Base-by-base conservation (phyloP, 1,284 basidiomycete species). In the Microbotryomycetes sp. region DNA sequence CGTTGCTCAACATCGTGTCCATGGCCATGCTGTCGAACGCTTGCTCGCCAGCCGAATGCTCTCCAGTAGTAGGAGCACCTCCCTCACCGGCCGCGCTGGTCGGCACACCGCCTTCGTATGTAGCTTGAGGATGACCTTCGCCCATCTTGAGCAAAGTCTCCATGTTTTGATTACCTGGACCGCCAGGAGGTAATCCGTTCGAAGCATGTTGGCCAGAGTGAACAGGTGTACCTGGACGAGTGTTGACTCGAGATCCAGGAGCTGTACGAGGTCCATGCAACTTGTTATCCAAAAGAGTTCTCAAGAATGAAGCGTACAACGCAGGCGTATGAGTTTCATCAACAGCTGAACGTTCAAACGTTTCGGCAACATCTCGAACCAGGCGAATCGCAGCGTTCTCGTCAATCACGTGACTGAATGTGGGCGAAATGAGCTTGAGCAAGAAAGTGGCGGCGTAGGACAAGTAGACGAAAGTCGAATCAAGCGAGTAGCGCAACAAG, bases 271-370 rank as follows among this genome's bases (percentile, higher is more conserved):
- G 23, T 3, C 64, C 64, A 25, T 63, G 57, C 3, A 63, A 50
- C 56, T 72, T 72, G 59, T 67, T 69, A 32, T 68, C 65, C 31
- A 79, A 73, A 53, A 79, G 83, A 14, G 88, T 88, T 6, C 87
- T 85, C 26, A 94, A 81, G 79, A 94, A 92, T 16, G 83, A 81
- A 70, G 86, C 86, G 78, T 96, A 94, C 58, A 94, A 80, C 5
- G 87, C 85, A 0, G 89, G 89, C 0, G 91, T 90, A 73, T 94
- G 91, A 9, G 83, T 78, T 52, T 66, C 65, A 30, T 69, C 68
- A 3, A 71, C 60, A 7, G 65, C 66, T 22, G 65, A 63, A 0
- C 36, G 49, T 22, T 69, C 70, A 3, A 71, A 56, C 2, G 56
- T 54, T 15, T 60, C 63, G 7, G 70, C 69, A 4, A 63, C 60